Percentiles rank a stretch among this genome's conserved stretches.
These are phyloP conservation scores for Lodderomyces parapsilosis DNA, from an alignment of 1,139 yeast genomes.

Conservation along the genomic window DNA sequence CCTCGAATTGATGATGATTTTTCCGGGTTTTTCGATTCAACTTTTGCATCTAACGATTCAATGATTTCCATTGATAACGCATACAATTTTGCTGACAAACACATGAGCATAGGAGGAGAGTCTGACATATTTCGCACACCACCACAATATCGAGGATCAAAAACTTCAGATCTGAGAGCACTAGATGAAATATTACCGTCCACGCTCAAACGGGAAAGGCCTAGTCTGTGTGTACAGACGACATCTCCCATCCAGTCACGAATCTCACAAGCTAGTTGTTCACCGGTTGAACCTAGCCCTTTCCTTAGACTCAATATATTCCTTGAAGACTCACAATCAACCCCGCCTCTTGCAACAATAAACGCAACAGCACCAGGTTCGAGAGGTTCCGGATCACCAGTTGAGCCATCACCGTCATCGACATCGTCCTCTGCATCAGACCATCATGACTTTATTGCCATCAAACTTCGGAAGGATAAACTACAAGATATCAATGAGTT, in stretches of 20 bases:
- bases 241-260: background rate
- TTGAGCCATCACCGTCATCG: too few species aligned
- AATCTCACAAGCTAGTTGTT: background rate
- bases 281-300: slow-evolving; percentile 1
- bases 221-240: too few species aligned
- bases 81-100: background rate
- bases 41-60: background rate
- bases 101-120: background rate
- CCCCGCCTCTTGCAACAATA: too few species aligned
- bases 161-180: background rate
- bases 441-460: slow-evolving; percentile 12
- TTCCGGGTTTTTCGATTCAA: background rate
- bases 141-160: background rate
- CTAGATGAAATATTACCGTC: background rate
- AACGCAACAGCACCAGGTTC: too few species aligned
- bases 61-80: background rate
- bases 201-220: too few species aligned
- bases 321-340: slow-evolving; percentile 2
- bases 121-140: background rate
- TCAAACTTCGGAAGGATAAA: slow-evolving; percentile 29
- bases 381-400: too few species aligned
- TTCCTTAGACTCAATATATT: slow-evolving; percentile 6
- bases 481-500: slow-evolving; percentile 25
- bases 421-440: background rate
- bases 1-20: background rate